Base-by-base conservation (phyloP, 1,139 yeast species). In the Pichia sp. region DNA sequence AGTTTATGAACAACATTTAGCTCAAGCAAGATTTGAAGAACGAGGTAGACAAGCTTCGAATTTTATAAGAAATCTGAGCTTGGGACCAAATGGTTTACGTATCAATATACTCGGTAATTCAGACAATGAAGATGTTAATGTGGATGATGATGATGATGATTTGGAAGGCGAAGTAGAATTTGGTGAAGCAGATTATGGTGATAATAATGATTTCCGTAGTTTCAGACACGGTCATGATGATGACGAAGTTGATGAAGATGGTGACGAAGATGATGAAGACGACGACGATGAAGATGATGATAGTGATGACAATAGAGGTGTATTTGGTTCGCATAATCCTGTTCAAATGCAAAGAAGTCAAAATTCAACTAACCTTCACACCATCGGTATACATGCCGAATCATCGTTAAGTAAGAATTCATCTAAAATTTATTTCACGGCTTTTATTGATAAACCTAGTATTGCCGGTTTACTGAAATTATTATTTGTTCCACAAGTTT, bases 1-100 rank as follows among this genome's bases (percentile, higher is more conserved):
- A 60, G 97, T 89, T 0, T 80, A 88, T 59, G 80, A 94, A 0
- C 95, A 89, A 57, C 96, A 89, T 62, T 72, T 89, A 6, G 72
- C 92, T 41, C 95, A 88, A 55, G 46, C 66, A 20, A 42, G 51
- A 36, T n/a, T 45, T 23, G 49, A 50, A 43, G 43, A 41, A 41
- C 60, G 82, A 46, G 79, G 73, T 56, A 83, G 69, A 56, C 72
- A 74, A 0, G 69, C 76, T 55, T 74, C 77, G 2, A 58, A 77
- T 37, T 45, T 43, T 18, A 43, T 49, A 4, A 47, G 52, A 44
- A 41, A 44, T 26, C 30, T 44, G n/a, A 26, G 41, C 6, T 37
- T 46, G 35, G 47, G 45, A 7, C 25, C 45, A 3, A 42, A 42
- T 24, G 36, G 36, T 9, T 32, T 32, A 18, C 42, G 27, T 15